Percentiles rank a stretch among this genome's conserved stretches.
Conservation (phyloP, 768 basidiomycete species). For the Cyclocybe cylindracea region DNA sequence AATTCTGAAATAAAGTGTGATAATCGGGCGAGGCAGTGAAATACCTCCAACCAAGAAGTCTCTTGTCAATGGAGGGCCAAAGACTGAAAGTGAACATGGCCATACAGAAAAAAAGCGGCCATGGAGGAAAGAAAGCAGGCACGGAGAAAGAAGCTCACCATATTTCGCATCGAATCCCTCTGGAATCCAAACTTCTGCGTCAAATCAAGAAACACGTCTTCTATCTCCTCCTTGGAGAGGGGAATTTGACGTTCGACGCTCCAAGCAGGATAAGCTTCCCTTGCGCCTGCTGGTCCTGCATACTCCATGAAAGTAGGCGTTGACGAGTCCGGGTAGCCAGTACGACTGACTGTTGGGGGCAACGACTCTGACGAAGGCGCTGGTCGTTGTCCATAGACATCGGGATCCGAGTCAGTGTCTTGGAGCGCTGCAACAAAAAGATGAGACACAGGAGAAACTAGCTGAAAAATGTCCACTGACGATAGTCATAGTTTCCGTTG, state of each 20-base stretch:
- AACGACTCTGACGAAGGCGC: constrained; percentile 78
- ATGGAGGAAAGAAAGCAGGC: not conserved
- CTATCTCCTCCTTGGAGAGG: constrained; percentile 98
- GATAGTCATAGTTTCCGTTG: constrained; percentile 65
- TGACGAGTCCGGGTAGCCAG: constrained; percentile 66
- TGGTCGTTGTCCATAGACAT: constrained; percentile 68
- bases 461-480: constrained; percentile 33
- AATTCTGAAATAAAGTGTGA: too few relatives aligned
- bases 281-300: constrained; percentile 49
- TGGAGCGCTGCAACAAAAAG: constrained; percentile 53
- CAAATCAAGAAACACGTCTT: constrained; percentile 96
- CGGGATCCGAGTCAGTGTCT: constrained; percentile 85
- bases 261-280: constrained; percentile 96
- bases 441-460: constrained; percentile 18
- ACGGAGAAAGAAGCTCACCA: constrained; percentile 48
- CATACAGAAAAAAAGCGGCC: not conserved
- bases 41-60: too few relatives aligned
- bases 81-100: not conserved
- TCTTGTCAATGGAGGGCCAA: too few relatives aligned
- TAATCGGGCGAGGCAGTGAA: too few relatives aligned
- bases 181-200: constrained; percentile 99
- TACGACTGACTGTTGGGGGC: constrained; percentile 44
- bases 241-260: constrained; percentile 89
- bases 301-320: constrained; percentile 76
- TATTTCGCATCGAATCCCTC: constrained; percentile 92